These are phyloP conservation scores for Acacia acuminata DNA, from an alignment of 306 rosid species.

Conservation along the genomic window DNA sequence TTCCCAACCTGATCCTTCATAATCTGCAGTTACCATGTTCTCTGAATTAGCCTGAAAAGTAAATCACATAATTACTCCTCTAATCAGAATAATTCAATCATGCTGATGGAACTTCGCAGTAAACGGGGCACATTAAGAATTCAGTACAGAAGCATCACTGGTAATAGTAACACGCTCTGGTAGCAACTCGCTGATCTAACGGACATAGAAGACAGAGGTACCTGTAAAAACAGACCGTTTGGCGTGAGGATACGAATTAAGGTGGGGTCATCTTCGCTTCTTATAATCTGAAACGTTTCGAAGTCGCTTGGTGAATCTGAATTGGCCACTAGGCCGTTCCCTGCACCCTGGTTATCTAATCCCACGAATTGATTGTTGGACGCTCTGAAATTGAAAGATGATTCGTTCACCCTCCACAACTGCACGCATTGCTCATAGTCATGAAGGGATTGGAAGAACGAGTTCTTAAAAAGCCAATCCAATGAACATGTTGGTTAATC, in stretches of 20 bases:
- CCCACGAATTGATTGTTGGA: conserved; percentile 54
- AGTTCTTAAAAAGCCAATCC: not conserved
- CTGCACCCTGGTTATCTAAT: conserved; percentile 34
- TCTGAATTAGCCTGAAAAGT: conserved; percentile 48
- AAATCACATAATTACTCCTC: not conserved
- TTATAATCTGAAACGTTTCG: conserved; percentile 58
- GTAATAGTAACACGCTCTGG: not conserved
- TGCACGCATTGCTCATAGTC: conserved; percentile 11
- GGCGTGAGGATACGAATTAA: conserved; percentile 52
- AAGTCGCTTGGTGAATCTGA: conserved; percentile 35
- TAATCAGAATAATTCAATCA: not conserved
- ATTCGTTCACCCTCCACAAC: conserved; percentile 67
- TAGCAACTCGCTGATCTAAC: not conserved
- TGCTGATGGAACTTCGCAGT: not conserved
- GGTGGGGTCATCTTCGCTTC: conserved; percentile 45
- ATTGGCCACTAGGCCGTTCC: conserved; percentile 36
- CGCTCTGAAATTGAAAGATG: conserved; percentile 60
- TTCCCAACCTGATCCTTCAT: conserved; percentile 56
- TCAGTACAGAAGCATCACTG: not conserved
- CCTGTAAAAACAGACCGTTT: conserved; percentile 64
- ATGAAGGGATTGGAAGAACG: not conserved
- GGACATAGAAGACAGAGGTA: not conserved
- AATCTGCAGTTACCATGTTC: conserved; percentile 42
- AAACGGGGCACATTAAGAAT: not conserved
- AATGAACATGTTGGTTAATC: not conserved